Evolutionary conservation across 2,329 filamentous ascomycete species (phyloP).

Genomic region (Pochonia chlamydosporia): DNA sequence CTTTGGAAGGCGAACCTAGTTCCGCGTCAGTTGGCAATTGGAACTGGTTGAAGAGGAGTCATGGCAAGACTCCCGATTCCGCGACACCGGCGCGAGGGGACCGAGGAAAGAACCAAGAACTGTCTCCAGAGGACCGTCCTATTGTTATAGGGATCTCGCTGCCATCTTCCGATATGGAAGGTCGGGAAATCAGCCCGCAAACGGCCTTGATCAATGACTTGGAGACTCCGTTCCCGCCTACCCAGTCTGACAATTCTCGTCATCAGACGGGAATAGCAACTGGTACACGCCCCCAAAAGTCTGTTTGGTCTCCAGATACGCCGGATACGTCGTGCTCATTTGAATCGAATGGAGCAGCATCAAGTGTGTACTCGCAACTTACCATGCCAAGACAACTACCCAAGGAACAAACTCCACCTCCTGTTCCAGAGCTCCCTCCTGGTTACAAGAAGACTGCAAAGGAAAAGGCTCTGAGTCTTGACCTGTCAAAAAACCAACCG

Average conservation of each 20-base stretch:
- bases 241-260: not conserved
- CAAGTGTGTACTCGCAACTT: slow-evolving; percentile 57
- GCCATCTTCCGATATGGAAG: slow-evolving; percentile 36
- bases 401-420: slow-evolving; percentile 47
- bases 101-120: slow-evolving; percentile 32
- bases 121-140: slow-evolving; percentile 64
- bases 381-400: slow-evolving; percentile 29
- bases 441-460: slow-evolving; percentile 27
- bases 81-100: slow-evolving; percentile 20
- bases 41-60: slow-evolving; percentile 47
- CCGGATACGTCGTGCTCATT: slow-evolving; percentile 42
- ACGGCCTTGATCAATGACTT: slow-evolving; percentile 38
- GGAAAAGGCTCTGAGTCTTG: slow-evolving; percentile 30
- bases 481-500: slow-evolving; percentile 23
- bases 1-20: slow-evolving; percentile 50
- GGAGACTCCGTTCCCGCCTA: not conserved
- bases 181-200: slow-evolving; percentile 39
- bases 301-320: slow-evolving; percentile 58
- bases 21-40: slow-evolving; percentile 51
- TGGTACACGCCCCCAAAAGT: slow-evolving; percentile 21
- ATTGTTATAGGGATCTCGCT: slow-evolving; percentile 69
- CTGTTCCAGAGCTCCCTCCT: slow-evolving; percentile 53
- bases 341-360: slow-evolving; percentile 38
- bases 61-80: slow-evolving; percentile 21
- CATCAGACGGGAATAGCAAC: not conserved